Evolutionary conservation across 768 basidiomycete species (phyloP).

Genomic region (Trametes punicea): DNA sequence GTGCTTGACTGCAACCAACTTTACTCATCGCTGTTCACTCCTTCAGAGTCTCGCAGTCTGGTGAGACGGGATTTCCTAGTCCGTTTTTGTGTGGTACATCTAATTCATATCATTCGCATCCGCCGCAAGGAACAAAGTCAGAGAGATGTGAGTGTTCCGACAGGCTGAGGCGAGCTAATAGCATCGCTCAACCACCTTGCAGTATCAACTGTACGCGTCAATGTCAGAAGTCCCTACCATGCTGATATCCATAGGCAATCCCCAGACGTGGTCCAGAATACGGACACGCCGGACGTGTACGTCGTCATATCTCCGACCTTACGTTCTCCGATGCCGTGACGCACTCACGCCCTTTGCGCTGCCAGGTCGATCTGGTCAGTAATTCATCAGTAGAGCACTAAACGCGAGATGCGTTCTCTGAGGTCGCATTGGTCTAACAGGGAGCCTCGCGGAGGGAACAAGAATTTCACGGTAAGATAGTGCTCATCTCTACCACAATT

Average conservation of each 20-base stretch:
- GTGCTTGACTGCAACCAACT: too few relatives aligned
- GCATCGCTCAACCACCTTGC: not conserved
- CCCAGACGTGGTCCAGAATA: conserved; percentile 69
- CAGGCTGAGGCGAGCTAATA: not conserved
- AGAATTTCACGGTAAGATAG: conserved; percentile 74
- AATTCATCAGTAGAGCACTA: conserved; percentile 22
- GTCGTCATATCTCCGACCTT: conserved; percentile 25
- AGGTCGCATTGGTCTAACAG: conserved; percentile 35
- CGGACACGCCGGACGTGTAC: conserved; percentile 75
- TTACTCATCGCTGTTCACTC: not conserved
- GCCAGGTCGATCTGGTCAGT: conserved; percentile 80
- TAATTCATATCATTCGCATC: too few relatives aligned
- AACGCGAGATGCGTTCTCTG: conserved; percentile 11
- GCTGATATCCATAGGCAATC: not conserved
- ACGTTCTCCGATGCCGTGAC: not conserved
- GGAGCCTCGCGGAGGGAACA: conserved; percentile 86
- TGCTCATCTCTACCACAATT: not conserved
- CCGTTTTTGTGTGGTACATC: not conserved
- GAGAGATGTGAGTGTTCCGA: conserved; percentile 20
- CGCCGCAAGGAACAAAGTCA: conserved; percentile 33
- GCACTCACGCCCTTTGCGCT: not conserved
- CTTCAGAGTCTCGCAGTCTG: conserved; percentile 57
- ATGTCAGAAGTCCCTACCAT: not conserved
- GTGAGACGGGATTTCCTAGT: conserved; percentile 35
- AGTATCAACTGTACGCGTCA: conserved; percentile 73